phyloP scores from a whole-genome alignment of 805 yeast genomes.

The Candida qinlingensis region DNA sequence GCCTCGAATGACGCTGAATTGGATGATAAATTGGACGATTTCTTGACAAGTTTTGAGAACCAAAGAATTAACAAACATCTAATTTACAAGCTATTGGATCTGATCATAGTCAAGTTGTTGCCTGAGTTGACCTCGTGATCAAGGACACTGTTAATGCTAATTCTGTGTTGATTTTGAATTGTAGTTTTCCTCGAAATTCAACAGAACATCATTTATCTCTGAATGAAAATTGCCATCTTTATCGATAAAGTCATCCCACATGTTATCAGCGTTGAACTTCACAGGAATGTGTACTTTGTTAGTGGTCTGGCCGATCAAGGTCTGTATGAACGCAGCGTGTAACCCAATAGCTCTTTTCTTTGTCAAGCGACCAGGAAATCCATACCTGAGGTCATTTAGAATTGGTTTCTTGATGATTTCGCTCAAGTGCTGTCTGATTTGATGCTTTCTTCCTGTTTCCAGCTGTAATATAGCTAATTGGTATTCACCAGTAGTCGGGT shows the following conservation, averaged over 20 bases:
- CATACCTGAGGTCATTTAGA: conserved; percentile 26
- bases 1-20: conserved; percentile 20
- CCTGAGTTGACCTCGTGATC: conserved; percentile 29
- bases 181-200: conserved; percentile 17
- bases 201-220: conserved; percentile 17
- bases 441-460: conserved; percentile 36
- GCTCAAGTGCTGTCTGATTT: conserved; percentile 31
- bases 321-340: conserved; percentile 32
- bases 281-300: conserved; percentile 12
- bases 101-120: conserved; percentile 32
- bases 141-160: neutral
- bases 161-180: neutral
- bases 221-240: conserved; percentile 22
- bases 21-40: conserved; percentile 22
- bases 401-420: conserved; percentile 24
- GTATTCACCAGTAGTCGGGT: conserved; percentile 12
- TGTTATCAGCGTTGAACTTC: conserved; percentile 4
- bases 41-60: conserved; percentile 31
- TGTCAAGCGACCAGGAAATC: conserved; percentile 8
- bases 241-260: conserved; percentile 27
- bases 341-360: conserved; percentile 26
- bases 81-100: conserved; percentile 37
- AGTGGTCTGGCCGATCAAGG: conserved; percentile 26
- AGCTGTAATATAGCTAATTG: conserved; percentile 28
- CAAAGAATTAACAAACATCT: conserved; percentile 39